A percentile compares a stretch with the other conserved stretches of the same genome.
These are phyloP conservation scores for Pseudovirgaria hyperparasitica DNA, from an alignment of 2,329 filamentous ascomycete species.

Conservation along the genomic window DNA sequence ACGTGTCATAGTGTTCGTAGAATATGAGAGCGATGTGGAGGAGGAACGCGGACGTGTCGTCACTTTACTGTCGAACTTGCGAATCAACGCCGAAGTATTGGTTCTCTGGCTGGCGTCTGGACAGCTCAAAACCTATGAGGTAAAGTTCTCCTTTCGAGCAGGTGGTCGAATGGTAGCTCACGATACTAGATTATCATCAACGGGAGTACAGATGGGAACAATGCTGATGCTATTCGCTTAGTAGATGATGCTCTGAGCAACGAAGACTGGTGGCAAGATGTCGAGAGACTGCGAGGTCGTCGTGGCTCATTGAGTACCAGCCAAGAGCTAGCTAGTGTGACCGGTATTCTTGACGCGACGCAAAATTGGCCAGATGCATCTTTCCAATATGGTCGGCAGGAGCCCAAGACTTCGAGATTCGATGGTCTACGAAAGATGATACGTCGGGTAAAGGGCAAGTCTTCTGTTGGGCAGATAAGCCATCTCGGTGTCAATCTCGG, in stretches of 20 bases:
- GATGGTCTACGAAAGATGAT: constrained; percentile 50
- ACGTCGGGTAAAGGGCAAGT: constrained; percentile 42
- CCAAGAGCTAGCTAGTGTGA: constrained; percentile 33
- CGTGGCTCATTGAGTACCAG: constrained; percentile 22
- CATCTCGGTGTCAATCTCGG: constrained; percentile 53
- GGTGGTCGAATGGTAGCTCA: no score
- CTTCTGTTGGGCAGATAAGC: constrained; percentile 33
- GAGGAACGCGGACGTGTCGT: constrained; percentile 64
- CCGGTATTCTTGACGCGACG: constrained; percentile 29
- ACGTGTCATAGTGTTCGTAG: constrained; percentile 75
- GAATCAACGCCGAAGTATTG: constrained; percentile 66
- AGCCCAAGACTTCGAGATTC: constrained; percentile 33
- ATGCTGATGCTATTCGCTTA: constrained; percentile 42
- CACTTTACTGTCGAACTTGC: constrained; percentile 63
- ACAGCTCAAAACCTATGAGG: constrained; percentile 56
- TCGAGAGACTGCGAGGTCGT: constrained; percentile 39
- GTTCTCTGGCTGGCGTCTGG: constrained; percentile 76
- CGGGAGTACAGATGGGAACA: constrained; percentile 40
- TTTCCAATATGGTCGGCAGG: constrained; percentile 37
- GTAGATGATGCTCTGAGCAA: constrained; percentile 55
- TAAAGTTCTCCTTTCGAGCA: constrained; percentile 15
- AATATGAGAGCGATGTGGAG: constrained; percentile 72
- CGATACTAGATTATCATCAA: constrained; percentile 66
- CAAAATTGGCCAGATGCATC: constrained; percentile 40
- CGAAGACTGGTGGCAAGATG: constrained; percentile 74